Percentiles rank a stretch among this genome's conserved stretches.
Conservation (phyloP, 805 yeast species). For the Jamesozyma jinghongensis region DNA sequence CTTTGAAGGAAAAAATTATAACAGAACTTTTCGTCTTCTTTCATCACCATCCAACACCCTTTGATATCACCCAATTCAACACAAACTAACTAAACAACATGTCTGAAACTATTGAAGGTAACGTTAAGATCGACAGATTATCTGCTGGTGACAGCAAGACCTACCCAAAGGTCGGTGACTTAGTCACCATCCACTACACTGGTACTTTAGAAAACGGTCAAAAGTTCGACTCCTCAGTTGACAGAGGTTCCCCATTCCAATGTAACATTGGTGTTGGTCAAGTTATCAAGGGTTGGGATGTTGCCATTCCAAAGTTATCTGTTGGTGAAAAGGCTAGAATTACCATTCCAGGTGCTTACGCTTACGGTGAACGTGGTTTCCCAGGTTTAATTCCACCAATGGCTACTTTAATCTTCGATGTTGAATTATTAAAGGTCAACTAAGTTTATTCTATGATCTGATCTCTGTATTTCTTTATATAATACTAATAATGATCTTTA, state of each 20-base stretch:
- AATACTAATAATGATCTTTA: neutral
- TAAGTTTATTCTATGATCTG: conserved; percentile 11
- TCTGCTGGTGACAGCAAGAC: conserved; percentile 70
- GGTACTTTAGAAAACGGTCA: conserved; percentile 94
- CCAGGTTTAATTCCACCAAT: conserved; percentile 96
- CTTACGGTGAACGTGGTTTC: conserved; percentile 91
- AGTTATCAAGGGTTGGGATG: conserved; percentile 96
- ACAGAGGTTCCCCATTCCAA: conserved; percentile 93
- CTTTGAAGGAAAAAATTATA: neutral
- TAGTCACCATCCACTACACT: conserved; percentile 87
- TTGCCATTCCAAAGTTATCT: conserved; percentile 84
- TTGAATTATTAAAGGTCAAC: conserved; percentile 50
- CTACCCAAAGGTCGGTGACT: conserved; percentile 81
- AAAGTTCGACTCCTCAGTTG: conserved; percentile 91
- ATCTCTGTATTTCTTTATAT: neutral
- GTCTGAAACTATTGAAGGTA: conserved; percentile 34
- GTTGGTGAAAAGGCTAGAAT: conserved; percentile 88
- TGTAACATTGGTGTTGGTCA: conserved; percentile 92
- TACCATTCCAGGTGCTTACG: conserved; percentile 88
- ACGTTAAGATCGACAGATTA: conserved; percentile 31
- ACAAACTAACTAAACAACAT: conserved; percentile 7
- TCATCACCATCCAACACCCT: neutral
- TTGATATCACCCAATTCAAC: neutral
- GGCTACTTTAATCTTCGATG: conserved; percentile 84
- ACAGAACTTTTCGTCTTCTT: neutral